phyloP scores from a whole-genome alignment of 352 stramenopile species.

The Phytophthora tubulina region DNA sequence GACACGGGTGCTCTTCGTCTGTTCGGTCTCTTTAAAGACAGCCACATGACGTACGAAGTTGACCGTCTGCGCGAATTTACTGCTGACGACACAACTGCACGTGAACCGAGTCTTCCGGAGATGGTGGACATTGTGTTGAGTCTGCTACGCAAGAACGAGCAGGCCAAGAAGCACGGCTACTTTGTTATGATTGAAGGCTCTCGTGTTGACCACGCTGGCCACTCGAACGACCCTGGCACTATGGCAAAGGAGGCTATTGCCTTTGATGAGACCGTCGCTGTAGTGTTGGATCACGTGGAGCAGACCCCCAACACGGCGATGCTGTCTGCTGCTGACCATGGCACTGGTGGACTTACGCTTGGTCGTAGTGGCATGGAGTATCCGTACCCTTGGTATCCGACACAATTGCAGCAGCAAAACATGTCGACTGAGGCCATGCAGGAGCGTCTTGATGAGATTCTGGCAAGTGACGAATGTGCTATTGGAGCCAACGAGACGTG shows the following conservation, averaged over 20 bases:
- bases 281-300: slow-evolving; percentile 67
- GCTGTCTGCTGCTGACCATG: slow-evolving; percentile 70
- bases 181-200: slow-evolving; percentile 84
- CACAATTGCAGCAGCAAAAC: slow-evolving; percentile 55
- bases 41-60: slow-evolving; percentile 79
- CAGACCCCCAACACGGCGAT: slow-evolving; percentile 61
- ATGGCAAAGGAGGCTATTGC: slow-evolving; percentile 77
- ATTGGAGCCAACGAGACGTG: slow-evolving; percentile 48
- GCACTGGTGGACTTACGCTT: slow-evolving; percentile 72
- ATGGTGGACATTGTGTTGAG: slow-evolving; percentile 72
- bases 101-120: slow-evolving; percentile 66
- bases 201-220: slow-evolving; percentile 72
- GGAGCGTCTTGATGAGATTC: slow-evolving; percentile 43
- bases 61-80: slow-evolving; percentile 56
- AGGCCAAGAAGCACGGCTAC: slow-evolving; percentile 78
- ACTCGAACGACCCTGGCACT: slow-evolving; percentile 74
- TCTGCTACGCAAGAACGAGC: slow-evolving; percentile 74
- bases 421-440: slow-evolving; percentile 70
- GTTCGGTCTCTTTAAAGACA: slow-evolving; percentile 68
- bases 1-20: slow-evolving; percentile 58
- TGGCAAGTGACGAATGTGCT: slow-evolving; percentile 44
- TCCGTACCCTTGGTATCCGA: slow-evolving; percentile 62
- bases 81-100: slow-evolving; percentile 44
- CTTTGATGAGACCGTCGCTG: slow-evolving; percentile 74
- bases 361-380: slow-evolving; percentile 46